Evolutionary conservation across 768 basidiomycete species (phyloP).

Genomic region (Podaxis sp.): DNA sequence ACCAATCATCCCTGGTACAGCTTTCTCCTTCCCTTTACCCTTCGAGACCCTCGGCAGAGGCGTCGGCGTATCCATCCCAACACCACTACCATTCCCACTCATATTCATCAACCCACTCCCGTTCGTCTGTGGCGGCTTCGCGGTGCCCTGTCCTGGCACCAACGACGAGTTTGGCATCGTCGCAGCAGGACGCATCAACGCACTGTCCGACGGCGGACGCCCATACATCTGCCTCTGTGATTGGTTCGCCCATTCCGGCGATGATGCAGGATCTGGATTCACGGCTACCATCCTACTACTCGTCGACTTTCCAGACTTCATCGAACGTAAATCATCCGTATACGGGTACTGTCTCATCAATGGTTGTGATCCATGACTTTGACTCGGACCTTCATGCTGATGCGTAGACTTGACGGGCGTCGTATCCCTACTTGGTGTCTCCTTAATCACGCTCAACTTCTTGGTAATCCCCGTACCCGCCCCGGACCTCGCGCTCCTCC

Average conservation of each 20-base stretch:
- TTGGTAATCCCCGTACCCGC: conserved; percentile 11
- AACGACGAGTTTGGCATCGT: not conserved
- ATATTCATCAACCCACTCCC: conserved; percentile 5
- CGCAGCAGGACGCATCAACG: not conserved
- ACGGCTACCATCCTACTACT: conserved; percentile 9
- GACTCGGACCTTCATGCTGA: not conserved
- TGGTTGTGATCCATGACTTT: not conserved
- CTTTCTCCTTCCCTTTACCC: conserved; percentile 8
- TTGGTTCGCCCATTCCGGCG: conserved; percentile 4
- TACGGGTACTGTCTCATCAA: conserved; percentile 1
- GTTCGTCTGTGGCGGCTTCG: conserved; percentile 4
- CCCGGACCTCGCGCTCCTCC: conserved; percentile 10
- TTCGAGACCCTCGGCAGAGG: conserved; percentile 8
- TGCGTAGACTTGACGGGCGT: conserved; percentile 21
- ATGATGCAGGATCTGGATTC: conserved; percentile 11
- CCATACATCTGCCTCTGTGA: not conserved
- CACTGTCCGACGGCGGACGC: not conserved
- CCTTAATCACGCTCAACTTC: conserved; percentile 38
- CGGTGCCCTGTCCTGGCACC: not conserved
- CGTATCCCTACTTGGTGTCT: conserved; percentile 32
- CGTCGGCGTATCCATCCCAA: conserved; percentile 9
- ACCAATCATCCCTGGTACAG: not conserved
- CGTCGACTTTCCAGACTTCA: conserved; percentile 13
- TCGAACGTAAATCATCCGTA: conserved; percentile 7
- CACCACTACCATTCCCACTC: not conserved